These are phyloP conservation scores for Aegilops speltoides DNA, from an alignment of 176 grass and related monocot genomes.

Conservation along the genomic window DNA sequence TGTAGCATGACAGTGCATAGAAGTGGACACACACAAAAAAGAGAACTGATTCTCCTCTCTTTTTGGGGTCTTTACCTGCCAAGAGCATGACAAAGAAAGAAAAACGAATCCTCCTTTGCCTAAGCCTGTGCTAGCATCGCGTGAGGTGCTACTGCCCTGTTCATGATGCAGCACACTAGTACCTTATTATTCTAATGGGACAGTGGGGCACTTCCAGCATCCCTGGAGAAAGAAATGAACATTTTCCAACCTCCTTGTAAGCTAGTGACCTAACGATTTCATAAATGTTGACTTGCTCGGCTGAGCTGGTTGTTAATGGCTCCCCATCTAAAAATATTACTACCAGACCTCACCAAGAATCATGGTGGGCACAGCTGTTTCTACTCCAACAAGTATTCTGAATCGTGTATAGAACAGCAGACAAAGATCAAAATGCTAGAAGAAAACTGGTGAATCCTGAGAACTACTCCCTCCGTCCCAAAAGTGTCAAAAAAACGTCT, in stretches of 20 bases:
- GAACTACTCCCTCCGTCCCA: no score
- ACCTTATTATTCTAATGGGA: conserved; percentile 1
- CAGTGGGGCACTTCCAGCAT: conserved; percentile 31
- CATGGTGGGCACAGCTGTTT: neutral
- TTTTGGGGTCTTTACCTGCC: neutral
- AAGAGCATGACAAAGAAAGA: neutral
- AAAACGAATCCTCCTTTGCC: neutral
- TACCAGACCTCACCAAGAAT: conserved; percentile 10
- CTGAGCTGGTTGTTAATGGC: neutral
- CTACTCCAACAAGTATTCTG: neutral
- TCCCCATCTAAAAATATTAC: neutral
- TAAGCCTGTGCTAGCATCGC: neutral
- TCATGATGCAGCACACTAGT: neutral
- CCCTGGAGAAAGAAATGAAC: neutral
- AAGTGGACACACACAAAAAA: neutral
- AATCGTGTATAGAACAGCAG: neutral
- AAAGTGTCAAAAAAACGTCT: no score
- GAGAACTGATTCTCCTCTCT: neutral
- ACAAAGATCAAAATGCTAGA: neutral
- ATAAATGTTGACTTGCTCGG: neutral
- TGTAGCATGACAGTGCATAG: neutral
- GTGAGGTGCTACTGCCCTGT: conserved; percentile 10
- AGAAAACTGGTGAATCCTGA: neutral
- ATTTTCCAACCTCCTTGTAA: neutral
- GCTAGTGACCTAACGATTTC: neutral